Evolutionary conservation across 345 rosid species (phyloP).

Genomic region (Firmiana major): DNA sequence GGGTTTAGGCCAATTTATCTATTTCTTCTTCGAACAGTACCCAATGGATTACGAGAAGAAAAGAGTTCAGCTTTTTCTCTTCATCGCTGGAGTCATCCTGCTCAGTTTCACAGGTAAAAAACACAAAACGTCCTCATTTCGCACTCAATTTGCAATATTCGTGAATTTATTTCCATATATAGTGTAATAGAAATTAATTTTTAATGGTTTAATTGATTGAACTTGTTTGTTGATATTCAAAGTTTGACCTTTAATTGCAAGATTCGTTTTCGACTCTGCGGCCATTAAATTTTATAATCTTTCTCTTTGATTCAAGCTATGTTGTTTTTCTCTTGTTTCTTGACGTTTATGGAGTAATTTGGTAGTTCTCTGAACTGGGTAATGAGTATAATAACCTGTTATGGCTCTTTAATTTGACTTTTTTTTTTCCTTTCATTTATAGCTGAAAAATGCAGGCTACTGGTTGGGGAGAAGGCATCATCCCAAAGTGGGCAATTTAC

Average conservation of each 20-base stretch:
- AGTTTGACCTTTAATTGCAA: neutral
- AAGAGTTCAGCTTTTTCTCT: slow-evolving; percentile 46
- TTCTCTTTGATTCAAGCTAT: neutral
- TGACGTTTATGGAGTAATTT: neutral
- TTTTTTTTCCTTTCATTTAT: neutral
- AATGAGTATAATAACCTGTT: neutral
- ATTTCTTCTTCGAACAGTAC: neutral
- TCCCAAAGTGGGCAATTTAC: slow-evolving; percentile 93
- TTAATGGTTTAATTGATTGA: neutral
- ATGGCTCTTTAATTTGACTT: neutral
- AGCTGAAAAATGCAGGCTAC: slow-evolving; percentile 89
- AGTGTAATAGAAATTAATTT: neutral
- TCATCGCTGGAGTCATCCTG: slow-evolving; percentile 46
- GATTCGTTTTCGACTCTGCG: neutral
- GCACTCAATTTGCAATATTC: neutral
- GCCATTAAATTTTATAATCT: neutral
- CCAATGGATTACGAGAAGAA: slow-evolving; percentile 56
- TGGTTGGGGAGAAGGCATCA: slow-evolving; percentile 74
- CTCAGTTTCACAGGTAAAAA: slow-evolving; percentile 70
- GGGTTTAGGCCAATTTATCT: neutral
- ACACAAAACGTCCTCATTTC: neutral
- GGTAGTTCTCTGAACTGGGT: neutral
- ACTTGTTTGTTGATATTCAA: neutral
- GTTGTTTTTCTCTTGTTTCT: neutral
- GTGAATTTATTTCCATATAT: neutral